Conservation (phyloP, 441 rosid genomes). For the Biscutella laevigata region DNA sequence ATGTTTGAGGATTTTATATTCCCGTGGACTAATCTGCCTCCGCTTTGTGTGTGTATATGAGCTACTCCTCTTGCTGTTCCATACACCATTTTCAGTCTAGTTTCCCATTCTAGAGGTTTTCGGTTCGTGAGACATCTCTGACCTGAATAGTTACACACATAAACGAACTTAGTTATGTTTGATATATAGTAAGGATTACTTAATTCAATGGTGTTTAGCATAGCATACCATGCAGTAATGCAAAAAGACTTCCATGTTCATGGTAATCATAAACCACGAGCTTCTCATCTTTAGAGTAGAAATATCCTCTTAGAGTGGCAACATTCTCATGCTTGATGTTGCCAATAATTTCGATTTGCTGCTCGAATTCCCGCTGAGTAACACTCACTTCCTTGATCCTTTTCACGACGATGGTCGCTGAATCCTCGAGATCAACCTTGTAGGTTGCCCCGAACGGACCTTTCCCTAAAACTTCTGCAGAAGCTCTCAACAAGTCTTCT, state of each 20-base stretch:
- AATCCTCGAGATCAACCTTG: conserved; percentile 79
- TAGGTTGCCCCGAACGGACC: conserved; percentile 74
- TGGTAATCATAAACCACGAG: conserved; percentile 66
- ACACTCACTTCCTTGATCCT: conserved; percentile 67
- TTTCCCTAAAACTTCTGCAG: conserved; percentile 89
- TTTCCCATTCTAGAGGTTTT: conserved; percentile 67
- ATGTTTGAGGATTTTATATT: conserved; percentile 77
- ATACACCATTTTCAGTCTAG: conserved; percentile 57
- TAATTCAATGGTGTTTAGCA: not conserved
- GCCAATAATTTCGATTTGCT: conserved; percentile 66
- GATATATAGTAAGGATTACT: not conserved
- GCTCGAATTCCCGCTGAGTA: conserved; percentile 71
- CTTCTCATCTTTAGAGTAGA: conserved; percentile 86
- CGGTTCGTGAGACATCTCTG: conserved; percentile 42
- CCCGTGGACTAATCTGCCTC: conserved; percentile 72
- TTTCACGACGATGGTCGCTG: conserved; percentile 63
- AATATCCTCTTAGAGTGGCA: conserved; percentile 65
- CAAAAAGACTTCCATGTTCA: conserved; percentile 54
- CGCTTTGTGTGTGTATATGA: conserved; percentile 47
- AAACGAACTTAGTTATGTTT: conserved; percentile 7
- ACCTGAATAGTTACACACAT: conserved; percentile 34
- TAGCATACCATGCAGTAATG: conserved; percentile 59
- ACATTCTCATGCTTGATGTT: conserved; percentile 63
- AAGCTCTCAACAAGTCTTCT: conserved; percentile 77
- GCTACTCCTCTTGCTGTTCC: conserved; percentile 81